phyloP scores from a whole-genome alignment of 805 yeast genomes.

The Lipomyces lipofer region DNA sequence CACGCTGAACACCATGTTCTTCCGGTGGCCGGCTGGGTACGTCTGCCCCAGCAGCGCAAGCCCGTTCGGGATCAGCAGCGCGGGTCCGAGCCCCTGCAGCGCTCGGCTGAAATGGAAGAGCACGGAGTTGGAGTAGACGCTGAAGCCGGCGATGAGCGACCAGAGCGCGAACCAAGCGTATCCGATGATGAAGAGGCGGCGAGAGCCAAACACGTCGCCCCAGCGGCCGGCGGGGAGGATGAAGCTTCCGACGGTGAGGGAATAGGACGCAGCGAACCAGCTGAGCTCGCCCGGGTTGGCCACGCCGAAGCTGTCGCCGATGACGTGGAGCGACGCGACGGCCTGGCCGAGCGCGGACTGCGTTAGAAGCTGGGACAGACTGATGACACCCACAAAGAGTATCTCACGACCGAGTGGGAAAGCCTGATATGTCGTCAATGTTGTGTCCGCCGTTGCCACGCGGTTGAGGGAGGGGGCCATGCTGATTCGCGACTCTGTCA shows the following conservation, averaged over 20 bases:
- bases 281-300: slow-evolving; percentile 41
- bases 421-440: too few relatives aligned
- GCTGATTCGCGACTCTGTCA: too few relatives aligned
- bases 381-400: slow-evolving; percentile 34
- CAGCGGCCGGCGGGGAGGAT: slow-evolving; percentile 66
- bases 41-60: slow-evolving; percentile 53
- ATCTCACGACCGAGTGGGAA: too few relatives aligned
- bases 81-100: slow-evolving; percentile 65
- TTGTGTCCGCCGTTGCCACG: too few relatives aligned
- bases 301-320: slow-evolving; percentile 39
- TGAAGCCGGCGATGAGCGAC: slow-evolving; percentile 61
- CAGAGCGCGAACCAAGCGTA: slow-evolving; percentile 57
- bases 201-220: slow-evolving; percentile 73
- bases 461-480: too few relatives aligned
- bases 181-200: slow-evolving; percentile 54
- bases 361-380: slow-evolving; percentile 43
- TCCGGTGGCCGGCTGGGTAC: slow-evolving; percentile 49
- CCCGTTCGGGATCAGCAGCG: slow-evolving; percentile 59
- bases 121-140: slow-evolving; percentile 50
- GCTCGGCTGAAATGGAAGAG: slow-evolving; percentile 50
- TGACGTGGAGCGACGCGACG: slow-evolving; percentile 36
- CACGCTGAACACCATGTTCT: slow-evolving; percentile 55
- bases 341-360: slow-evolving; percentile 44
- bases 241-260: slow-evolving; percentile 71
- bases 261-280: slow-evolving; percentile 74